Percentiles rank a stretch among this genome's conserved stretches.
phyloP scores from a whole-genome alignment of 768 basidiomycete genomes.

The Tricholoma terreum region DNA sequence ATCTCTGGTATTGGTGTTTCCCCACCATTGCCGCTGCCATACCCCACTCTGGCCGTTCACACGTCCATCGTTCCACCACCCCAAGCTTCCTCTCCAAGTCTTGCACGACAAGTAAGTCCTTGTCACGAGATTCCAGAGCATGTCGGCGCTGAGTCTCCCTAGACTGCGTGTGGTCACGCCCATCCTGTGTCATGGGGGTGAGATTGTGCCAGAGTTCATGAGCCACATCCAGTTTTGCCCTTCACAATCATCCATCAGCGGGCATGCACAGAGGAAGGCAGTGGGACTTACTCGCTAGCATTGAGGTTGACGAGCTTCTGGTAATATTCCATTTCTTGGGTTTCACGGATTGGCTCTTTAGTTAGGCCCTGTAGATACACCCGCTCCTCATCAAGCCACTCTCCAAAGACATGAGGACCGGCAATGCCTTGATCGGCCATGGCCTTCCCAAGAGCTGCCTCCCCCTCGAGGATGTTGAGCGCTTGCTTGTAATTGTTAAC shows the following conservation, averaged over 20 bases:
- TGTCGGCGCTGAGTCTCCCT: background rate
- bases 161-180: background rate
- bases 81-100: background rate
- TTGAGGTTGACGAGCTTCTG: background rate
- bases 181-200: background rate
- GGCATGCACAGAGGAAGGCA: background rate
- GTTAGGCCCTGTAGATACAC: background rate
- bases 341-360: constrained; percentile 2
- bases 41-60: background rate
- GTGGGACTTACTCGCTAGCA: background rate
- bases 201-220: background rate
- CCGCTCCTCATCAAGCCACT: background rate
- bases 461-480: background rate
- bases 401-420: background rate
- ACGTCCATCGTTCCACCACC: background rate
- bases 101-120: background rate
- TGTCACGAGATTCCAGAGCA: background rate
- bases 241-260: too few species aligned
- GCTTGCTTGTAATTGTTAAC: too few species aligned
- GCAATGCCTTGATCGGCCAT: background rate
- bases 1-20: background rate
- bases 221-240: too few species aligned
- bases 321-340: constrained; percentile 1
- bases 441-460: background rate
- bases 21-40: too few species aligned